phyloP scores from a whole-genome alignment of 768 basidiomycete species.

The Pulveroboletus frians region DNA sequence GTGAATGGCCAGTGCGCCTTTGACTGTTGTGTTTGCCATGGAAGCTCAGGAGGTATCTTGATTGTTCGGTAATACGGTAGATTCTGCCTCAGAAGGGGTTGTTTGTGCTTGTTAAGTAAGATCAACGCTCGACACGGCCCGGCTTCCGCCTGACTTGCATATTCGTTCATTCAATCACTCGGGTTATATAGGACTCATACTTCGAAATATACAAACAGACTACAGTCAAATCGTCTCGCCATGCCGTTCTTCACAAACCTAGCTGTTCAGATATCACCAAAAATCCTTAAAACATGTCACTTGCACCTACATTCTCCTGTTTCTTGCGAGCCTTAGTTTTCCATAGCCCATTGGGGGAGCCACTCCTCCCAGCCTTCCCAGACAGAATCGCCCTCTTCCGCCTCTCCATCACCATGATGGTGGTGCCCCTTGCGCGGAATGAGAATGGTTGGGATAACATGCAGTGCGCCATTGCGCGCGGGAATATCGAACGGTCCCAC shows the following conservation, averaged over 20 bases:
- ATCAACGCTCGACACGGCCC: slow-evolving; percentile 30
- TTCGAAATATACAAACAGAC: neutral
- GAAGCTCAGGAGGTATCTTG: neutral
- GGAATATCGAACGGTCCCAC: slow-evolving; percentile 10
- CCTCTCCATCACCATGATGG: neutral
- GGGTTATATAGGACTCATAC: neutral
- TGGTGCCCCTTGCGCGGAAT: slow-evolving; percentile 7
- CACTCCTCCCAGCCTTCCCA: slow-evolving; percentile 15
- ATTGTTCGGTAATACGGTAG: neutral
- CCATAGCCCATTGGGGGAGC: slow-evolving; percentile 13
- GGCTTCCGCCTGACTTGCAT: no score
- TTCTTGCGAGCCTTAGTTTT: neutral
- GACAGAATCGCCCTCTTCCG: neutral
- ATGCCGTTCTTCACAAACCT: neutral
- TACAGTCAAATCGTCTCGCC: neutral
- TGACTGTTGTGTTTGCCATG: slow-evolving; percentile 93
- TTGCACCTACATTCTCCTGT: neutral
- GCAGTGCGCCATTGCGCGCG: slow-evolving; percentile 13
- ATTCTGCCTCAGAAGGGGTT: neutral
- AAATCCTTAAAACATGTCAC: no score
- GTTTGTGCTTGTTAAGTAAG: slow-evolving; percentile 26
- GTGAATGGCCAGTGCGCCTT: slow-evolving; percentile 85
- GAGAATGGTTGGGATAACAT: slow-evolving; percentile 9
- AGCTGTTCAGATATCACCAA: neutral
- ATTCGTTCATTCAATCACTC: no score